Base-by-base conservation (phyloP, 2,329 filamentous ascomycete species). In the Ophiostoma tasmaniense region DNA sequence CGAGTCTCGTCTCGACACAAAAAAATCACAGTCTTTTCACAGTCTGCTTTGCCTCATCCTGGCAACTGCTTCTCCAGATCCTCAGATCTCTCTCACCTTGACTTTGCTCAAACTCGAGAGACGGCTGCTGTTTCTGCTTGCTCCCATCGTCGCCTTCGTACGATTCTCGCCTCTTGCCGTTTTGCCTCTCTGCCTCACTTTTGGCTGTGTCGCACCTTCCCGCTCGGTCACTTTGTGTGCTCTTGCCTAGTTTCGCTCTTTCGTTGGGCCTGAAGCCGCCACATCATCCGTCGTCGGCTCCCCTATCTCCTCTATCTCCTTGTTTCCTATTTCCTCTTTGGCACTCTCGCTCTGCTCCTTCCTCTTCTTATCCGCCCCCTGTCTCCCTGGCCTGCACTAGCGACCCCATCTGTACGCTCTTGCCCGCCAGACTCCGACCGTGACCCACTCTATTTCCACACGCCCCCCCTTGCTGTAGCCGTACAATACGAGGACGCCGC, bases 231-330 rank as follows among this genome's bases (percentile, higher is more conserved):
- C 52, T 52, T 59, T 50, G 64, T 50, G 64, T 45, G 66, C 64
- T 68, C 28, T 22, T 66, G 66, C 71, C 70, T 72, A 68, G 69
- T 72, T 71, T 73, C 70, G 73, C 73, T 73, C 67, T 72, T 71
- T 73, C 70, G 73, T 73, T 73, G 73, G 72, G 69, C 73, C 71
- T 69, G 70, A 73, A 73, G 69, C 71, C 73, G 75, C 75, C 76
- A 76, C 74, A 75, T 76, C 75, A 76, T 45, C 67, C 67, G 28
- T 35, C 37, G 25, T 62, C 68, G n/a, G n/a, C n/a, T 55, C 33
- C 62, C 66, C n/a, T 28, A 33, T 45, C 20, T 55, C 66, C 69
- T 52, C 61, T 67, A 66, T 70, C 61, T 45, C 28, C 61, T 52
- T 50, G 22, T 25, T 61, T 22, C 42, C 42, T 45, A 45, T n/a